Evolutionary conservation across 2,329 filamentous ascomycete genomes (phyloP), one percentile per base, ranked within the genome.

Genomic region (Polychaeton citri): DNA sequence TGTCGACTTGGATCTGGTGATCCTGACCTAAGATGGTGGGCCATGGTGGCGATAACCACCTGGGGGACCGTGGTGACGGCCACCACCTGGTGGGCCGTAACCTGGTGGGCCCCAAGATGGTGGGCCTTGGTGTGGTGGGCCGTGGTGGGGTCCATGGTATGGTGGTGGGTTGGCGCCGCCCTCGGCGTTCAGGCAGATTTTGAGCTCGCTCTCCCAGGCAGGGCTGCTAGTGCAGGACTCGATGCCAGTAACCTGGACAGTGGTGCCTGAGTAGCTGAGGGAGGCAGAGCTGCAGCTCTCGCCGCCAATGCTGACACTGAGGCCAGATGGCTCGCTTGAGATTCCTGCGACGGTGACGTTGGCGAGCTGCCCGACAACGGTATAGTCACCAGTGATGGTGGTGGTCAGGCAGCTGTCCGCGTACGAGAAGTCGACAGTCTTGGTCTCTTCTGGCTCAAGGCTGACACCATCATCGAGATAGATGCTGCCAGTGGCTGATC

Each of bases 381-480:
- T 21, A 38, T 46, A 52, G 6, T 32, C 35, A 8, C 50, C 52
- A 9, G 38, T 40, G 17, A 46, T 37, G 30, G 37, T 41, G 4
- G 49, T 41, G 20, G 36, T 41, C 8, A 53, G 39, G 15, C 35
- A 41, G 30, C 40, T 39, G 37, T 47, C 40, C 16, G 40, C 32
- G 36, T 45, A 51, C 5, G 36, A 26, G 39, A 51, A 44, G 16
- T 64, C 50, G 17, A 84, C 68, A 40, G 64, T 64, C 4, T 76
- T 64, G 0, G 68, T 76, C 0, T 64, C 61, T 9, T 68, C 62
- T 0, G 72, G 77, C 21, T 56, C 48, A 6, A 84, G 39, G 37
- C 74, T 81, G 58, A 79, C 78, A 1, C 82, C 81, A 46, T 88
- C 82, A 47, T 87, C 82, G 4, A 85, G 52, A 48, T 85, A 85